A percentile compares a stretch with the other conserved stretches of the same genome.
Evolutionary conservation across 2,329 filamentous ascomycete genomes (phyloP).

Genomic region (Xylaria sp.): DNA sequence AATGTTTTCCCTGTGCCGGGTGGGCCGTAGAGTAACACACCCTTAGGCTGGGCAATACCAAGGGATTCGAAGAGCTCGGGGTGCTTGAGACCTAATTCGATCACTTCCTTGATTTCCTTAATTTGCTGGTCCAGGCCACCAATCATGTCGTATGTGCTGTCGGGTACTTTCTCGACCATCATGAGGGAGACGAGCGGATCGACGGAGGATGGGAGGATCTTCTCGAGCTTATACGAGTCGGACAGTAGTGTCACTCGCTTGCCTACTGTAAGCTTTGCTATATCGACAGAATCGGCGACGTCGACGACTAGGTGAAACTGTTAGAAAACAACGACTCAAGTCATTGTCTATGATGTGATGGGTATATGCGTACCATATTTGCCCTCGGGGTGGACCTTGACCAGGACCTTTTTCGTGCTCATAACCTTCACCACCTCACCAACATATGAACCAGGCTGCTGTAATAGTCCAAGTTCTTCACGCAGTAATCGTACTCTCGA

Average conservation of each 20-base stretch:
- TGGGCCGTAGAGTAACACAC: slow-evolving; percentile 94
- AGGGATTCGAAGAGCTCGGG: slow-evolving; percentile 99
- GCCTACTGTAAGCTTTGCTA: slow-evolving; percentile 93
- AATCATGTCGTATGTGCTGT: slow-evolving; percentile 99
- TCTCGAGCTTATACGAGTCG: slow-evolving; percentile 98
- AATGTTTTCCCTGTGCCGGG: slow-evolving; percentile 98
- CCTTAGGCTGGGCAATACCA: slow-evolving; percentile 97
- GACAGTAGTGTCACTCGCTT: slow-evolving; percentile 97
- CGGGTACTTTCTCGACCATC: slow-evolving; percentile 99
- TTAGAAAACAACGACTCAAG: slow-evolving; percentile 40
- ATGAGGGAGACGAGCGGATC: slow-evolving; percentile 98
- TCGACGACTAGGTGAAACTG: slow-evolving; percentile 78
- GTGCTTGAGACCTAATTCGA: slow-evolving; percentile 97
- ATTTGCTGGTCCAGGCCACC: slow-evolving; percentile 98
- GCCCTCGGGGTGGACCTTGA: slow-evolving; percentile 98
- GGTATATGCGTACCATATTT: slow-evolving; percentile 83
- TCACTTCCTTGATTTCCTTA: slow-evolving; percentile 99
- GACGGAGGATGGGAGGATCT: slow-evolving; percentile 97
- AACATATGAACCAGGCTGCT: slow-evolving; percentile 98
- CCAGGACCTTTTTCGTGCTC: slow-evolving; percentile 98
- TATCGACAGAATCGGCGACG: slow-evolving; percentile 92
- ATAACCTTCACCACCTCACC: slow-evolving; percentile 99
- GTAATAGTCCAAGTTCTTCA: slow-evolving; percentile 93
- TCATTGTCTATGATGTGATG: background rate
- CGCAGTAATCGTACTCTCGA: slow-evolving; percentile 93